Percentiles rank a stretch among this genome's conserved stretches.
Conservation (phyloP, 768 basidiomycete species). For the Antrodiella citrinella region DNA sequence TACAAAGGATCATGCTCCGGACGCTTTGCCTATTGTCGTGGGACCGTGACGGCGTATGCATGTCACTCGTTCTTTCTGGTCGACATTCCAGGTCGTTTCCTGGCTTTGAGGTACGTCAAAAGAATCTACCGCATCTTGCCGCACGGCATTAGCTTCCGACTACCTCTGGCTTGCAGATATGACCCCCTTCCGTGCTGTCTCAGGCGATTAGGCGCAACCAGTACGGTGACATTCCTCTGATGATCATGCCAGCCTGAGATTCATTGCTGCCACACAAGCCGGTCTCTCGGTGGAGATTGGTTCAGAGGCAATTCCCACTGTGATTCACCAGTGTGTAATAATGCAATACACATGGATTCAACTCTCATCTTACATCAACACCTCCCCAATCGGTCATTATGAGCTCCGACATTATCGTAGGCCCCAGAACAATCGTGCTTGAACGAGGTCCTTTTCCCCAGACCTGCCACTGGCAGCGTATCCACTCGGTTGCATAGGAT, state of each 20-base stretch:
- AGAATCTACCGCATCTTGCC: no score
- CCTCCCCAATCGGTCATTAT: background rate
- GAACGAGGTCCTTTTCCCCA: background rate
- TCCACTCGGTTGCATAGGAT: background rate
- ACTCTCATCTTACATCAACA: background rate
- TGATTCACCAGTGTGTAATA: background rate
- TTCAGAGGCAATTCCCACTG: background rate
- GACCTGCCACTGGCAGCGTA: background rate
- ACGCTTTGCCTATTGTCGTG: no score
- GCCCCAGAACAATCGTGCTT: background rate
- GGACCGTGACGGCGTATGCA: no score
- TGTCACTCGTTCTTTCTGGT: no score
- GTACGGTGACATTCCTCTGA: background rate
- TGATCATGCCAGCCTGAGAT: background rate
- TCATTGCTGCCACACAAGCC: background rate
- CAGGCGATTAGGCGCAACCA: background rate
- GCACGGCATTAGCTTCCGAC: no score
- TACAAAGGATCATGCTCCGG: no score
- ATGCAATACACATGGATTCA: background rate
- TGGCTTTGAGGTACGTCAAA: no score
- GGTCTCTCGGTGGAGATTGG: background rate
- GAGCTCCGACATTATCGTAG: background rate
- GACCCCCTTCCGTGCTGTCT: no score
- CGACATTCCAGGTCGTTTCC: no score
- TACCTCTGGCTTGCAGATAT: no score